A percentile compares a stretch with the other conserved stretches of the same genome.
Conservation (phyloP, 805 yeast genomes). For the Nematodospora valgi region DNA sequence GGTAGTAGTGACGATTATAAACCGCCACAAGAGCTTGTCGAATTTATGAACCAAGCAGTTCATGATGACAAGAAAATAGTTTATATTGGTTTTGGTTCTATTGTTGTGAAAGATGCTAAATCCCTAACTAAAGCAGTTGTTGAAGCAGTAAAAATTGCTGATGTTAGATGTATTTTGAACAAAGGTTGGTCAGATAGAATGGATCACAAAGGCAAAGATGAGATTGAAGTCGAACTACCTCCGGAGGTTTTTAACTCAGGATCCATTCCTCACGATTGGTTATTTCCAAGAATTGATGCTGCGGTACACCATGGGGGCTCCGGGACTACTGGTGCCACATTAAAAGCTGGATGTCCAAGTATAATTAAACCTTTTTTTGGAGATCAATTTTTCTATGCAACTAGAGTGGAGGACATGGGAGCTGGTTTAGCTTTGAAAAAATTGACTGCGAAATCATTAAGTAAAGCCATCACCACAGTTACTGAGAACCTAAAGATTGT, state of each 20-base stretch:
- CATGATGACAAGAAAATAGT: constrained; percentile 65
- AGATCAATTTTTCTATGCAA: constrained; percentile 90
- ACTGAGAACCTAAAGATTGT: constrained; percentile 64
- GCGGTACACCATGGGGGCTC: constrained; percentile 98
- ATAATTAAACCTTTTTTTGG: constrained; percentile 94
- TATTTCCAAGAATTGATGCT: constrained; percentile 83
- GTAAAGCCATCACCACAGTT: constrained; percentile 67
- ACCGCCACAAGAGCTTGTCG: constrained; percentile 57
- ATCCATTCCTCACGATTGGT: constrained; percentile 88
- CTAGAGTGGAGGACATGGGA: constrained; percentile 83
- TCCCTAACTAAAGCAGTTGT: constrained; percentile 74
- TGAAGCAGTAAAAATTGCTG: constrained; percentile 76
- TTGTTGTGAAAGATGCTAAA: constrained; percentile 80
- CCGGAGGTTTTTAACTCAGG: constrained; percentile 66
- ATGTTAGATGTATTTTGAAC: constrained; percentile 80
- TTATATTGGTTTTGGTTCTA: constrained; percentile 94
- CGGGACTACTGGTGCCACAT: constrained; percentile 92
- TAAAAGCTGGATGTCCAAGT: constrained; percentile 84
- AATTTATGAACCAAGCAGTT: constrained; percentile 63
- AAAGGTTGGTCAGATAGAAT: constrained; percentile 93
- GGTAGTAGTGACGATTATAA: constrained; percentile 46
- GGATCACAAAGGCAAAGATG: constrained; percentile 31
- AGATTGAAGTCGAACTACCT: constrained; percentile 52
- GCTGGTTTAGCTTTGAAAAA: constrained; percentile 72
- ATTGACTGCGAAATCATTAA: constrained; percentile 58